Percentiles rank a stretch among this genome's conserved stretches.
These are phyloP conservation scores for Hyphodiscus hymeniophilus DNA, from an alignment of 495 filamentous ascomycete genomes.

Conservation along the genomic window DNA sequence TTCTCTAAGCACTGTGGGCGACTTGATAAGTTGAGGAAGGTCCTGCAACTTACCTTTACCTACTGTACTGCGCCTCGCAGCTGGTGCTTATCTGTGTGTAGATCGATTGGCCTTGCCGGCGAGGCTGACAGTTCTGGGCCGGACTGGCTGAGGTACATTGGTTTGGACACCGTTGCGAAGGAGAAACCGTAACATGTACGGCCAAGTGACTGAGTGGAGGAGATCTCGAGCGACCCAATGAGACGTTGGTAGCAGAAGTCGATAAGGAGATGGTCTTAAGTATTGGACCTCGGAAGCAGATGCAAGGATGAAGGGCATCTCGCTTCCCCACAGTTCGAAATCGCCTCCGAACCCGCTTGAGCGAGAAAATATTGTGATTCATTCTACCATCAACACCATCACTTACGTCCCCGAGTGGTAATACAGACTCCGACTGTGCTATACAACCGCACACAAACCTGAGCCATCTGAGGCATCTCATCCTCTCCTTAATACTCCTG, in stretches of 20 bases:
- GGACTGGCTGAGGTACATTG: no score
- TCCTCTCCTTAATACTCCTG: neutral
- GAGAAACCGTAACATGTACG: no score
- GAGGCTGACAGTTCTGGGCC: no score
- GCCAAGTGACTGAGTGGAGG: no score
- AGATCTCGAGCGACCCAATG: neutral
- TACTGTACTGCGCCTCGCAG: no score
- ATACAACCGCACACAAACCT: neutral
- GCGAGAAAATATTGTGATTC: constrained; percentile 3
- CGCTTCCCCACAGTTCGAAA: constrained; percentile 5
- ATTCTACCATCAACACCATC: constrained; percentile 1
- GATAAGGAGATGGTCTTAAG: no score
- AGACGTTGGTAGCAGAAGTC: no score
- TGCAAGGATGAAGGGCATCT: neutral
- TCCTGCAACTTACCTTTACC: no score
- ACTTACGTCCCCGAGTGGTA: neutral
- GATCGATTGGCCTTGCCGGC: no score
- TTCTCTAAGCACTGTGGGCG: neutral
- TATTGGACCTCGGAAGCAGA: neutral
- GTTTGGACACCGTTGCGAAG: no score
- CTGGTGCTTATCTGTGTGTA: no score
- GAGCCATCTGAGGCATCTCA: constrained; percentile 10
- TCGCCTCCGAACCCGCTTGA: neutral
- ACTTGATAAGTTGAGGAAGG: no score
- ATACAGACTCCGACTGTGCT: neutral